These are phyloP conservation scores for Schrenkiella parvula DNA, from an alignment of 345 rosid species.

Conservation along the genomic window DNA sequence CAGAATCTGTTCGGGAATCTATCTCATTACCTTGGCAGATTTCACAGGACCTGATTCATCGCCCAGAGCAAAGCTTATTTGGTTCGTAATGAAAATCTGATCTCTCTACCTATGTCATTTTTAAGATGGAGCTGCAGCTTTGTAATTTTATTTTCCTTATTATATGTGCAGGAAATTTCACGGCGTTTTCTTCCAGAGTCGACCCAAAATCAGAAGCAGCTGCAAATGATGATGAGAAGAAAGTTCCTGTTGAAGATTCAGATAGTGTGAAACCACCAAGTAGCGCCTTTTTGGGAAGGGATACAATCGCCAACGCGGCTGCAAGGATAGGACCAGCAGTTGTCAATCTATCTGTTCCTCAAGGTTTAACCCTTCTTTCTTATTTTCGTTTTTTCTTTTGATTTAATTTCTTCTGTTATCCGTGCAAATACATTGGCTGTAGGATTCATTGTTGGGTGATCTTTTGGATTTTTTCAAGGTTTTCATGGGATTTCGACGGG, in stretches of 20 bases:
- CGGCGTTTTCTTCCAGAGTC: constrained; percentile 40
- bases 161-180: constrained; percentile 38
- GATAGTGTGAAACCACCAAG: constrained; percentile 41
- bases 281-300: constrained; percentile 62
- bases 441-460: not conserved
- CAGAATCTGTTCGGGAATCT: constrained; percentile 30
- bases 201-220: constrained; percentile 38
- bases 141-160: not conserved
- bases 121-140: not conserved
- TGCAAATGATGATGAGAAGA: constrained; percentile 23
- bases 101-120: not conserved
- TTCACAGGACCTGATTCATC: not conserved
- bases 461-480: constrained; percentile 23
- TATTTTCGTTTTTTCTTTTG: not conserved
- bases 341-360: constrained; percentile 75
- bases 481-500: constrained; percentile 50
- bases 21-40: constrained; percentile 29
- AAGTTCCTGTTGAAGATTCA: constrained; percentile 31
- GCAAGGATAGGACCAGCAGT: constrained; percentile 81
- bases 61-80: constrained; percentile 26
- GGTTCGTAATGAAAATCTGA: constrained; percentile 38
- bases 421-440: not conserved
- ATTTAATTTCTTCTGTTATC: not conserved
- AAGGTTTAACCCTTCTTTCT: constrained; percentile 38
- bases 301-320: constrained; percentile 81